Conservation (phyloP, 208 protist species). For the Acanthamoeba castellanii region DNA sequence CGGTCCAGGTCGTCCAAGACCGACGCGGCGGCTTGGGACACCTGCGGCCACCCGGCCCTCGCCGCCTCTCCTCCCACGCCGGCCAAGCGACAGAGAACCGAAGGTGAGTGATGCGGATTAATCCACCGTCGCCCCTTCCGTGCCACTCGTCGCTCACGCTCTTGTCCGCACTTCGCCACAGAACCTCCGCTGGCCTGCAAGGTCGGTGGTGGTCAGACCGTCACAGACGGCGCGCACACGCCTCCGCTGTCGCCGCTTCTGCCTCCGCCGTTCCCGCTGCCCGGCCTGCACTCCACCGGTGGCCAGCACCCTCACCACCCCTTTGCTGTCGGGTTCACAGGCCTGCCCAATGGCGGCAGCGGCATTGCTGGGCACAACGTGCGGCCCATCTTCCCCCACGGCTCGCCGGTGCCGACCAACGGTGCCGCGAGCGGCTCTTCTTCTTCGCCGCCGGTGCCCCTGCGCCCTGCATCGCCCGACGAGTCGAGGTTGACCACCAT, state of each 20-base stretch:
- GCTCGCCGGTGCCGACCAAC: not conserved
- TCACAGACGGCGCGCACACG: not conserved
- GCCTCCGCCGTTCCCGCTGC: slow-evolving; percentile 17
- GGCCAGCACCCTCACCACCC: not conserved
- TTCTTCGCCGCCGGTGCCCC: not conserved
- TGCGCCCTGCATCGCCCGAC: not conserved
- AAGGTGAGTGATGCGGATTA: not conserved
- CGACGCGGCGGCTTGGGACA: not conserved
- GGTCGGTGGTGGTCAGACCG: not conserved
- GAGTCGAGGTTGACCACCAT: not conserved
- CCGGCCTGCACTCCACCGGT: not conserved
- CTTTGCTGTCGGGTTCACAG: not conserved
- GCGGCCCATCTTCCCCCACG: not conserved
- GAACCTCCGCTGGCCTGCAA: not conserved
- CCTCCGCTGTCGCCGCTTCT: slow-evolving; percentile 31
- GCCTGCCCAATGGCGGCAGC: not conserved
- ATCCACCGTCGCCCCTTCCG: not conserved
- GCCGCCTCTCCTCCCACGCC: not conserved
- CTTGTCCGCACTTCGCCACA: not conserved
- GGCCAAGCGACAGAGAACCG: not conserved
- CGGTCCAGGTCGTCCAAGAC: not conserved
- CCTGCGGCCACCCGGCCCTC: not conserved
- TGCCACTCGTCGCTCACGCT: not conserved
- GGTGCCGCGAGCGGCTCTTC: not conserved
- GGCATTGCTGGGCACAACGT: not conserved